Evolutionary conservation across 177 flowering plant genomes (phyloP), one percentile per base, ranked within the genome.

Genomic region (Viscum album): DNA sequence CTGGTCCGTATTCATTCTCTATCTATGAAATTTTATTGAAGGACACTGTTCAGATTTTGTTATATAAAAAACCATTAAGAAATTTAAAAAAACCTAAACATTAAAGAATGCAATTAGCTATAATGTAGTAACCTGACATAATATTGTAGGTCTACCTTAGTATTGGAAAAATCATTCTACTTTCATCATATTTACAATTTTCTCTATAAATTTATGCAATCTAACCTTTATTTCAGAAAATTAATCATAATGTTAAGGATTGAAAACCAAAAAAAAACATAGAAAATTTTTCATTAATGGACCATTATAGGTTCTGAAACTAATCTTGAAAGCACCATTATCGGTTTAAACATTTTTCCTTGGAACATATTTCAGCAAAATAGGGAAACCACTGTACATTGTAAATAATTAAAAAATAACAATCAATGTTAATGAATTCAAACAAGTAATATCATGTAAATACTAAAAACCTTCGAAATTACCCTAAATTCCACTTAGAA

Each of bases 401-500:
- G n/a, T 26, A 70, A 41, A 69, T 19, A 26, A 47, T 41, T 41
- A 70, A n/a, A n/a, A n/a, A n/a, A n/a, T n/a, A n/a, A n/a, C n/a
- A n/a, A n/a, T n/a, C n/a, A 68, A 56, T 39, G 13, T 11, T 3
- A 31, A 54, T 31, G 64, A 45, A 54, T 15, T 34, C 43, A 67
- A 59, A 66, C 2, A 1, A 8, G 12, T 30, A 52, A 68, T 34
- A 70, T 21, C 37, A 32, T 37, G 17, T 41, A 63, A 35, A 26
- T 67, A n/a, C n/a, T n/a, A n/a, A 72, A 64, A 71, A 69, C 17
- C 29, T 54, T 54, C 21, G 34, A 30, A 54, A 64, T 77, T 89
- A 89, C 97, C 97, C 97, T 79, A 89, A 91, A 76, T 91, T 91
- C 97, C 97, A 91, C 72, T 91, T 96, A 29, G 97, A 95, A 78